Conservation (phyloP, 805 yeast genomes). For the Candida endomychidarum region DNA sequence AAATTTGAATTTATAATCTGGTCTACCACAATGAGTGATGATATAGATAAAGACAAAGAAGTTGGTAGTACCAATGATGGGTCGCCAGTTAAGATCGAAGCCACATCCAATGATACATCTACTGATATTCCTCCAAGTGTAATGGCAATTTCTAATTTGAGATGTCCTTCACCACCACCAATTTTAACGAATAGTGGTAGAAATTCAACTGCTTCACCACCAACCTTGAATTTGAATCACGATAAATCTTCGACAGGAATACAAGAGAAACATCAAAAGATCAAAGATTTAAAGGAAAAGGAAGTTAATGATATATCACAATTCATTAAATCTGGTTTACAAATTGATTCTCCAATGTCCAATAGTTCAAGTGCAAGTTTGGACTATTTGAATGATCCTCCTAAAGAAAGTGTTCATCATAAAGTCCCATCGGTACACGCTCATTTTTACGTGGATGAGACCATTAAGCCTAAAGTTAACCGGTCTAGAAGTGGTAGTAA, state of each 20-base stretch:
- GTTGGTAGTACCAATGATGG: neutral
- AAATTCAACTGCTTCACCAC: constrained; percentile 14
- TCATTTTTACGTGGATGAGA: constrained; percentile 71
- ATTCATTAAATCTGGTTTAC: constrained; percentile 50
- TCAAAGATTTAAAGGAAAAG: constrained; percentile 3
- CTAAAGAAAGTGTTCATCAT: constrained; percentile 40
- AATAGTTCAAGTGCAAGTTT: constrained; percentile 24
- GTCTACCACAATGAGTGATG: neutral
- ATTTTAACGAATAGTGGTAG: constrained; percentile 38
- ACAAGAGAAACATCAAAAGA: constrained; percentile 20
- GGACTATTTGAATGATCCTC: constrained; percentile 30
- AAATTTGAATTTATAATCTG: constrained; percentile 4
- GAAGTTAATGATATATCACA: constrained; percentile 51
- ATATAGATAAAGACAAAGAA: neutral
- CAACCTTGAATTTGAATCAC: constrained; percentile 5
- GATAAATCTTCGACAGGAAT: constrained; percentile 29
- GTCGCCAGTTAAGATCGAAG: constrained; percentile 11
- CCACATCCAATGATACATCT: neutral
- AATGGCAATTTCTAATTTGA: constrained; percentile 55
- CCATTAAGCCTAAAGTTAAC: constrained; percentile 44
- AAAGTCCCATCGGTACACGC: constrained; percentile 71
- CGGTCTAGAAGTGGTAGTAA: constrained; percentile 41
- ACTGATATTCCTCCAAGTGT: constrained; percentile 44
- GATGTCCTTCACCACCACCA: constrained; percentile 77
- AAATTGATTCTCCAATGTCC: constrained; percentile 19